Percentiles rank a stretch among this genome's conserved stretches.
Evolutionary conservation across 2,329 filamentous ascomycete genomes (phyloP).

Genomic region (Pseudogymnoascus sp.): DNA sequence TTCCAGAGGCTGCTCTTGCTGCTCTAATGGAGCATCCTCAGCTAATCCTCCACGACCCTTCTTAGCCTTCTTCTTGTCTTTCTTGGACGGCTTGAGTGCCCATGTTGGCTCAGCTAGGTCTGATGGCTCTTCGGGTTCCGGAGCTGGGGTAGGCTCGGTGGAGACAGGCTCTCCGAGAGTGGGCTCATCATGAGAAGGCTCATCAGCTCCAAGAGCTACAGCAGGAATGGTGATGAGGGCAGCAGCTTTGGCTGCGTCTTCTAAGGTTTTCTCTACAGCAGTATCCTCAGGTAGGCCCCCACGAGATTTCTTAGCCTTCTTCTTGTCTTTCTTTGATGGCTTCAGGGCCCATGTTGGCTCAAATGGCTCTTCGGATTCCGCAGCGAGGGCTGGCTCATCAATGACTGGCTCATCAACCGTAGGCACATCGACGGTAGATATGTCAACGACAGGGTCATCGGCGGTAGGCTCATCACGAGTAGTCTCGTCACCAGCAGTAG

Average conservation of each 20-base stretch:
- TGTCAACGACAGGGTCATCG: neutral
- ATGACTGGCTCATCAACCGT: neutral
- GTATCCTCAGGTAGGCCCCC: slow-evolving; percentile 11
- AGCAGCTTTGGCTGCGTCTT: neutral
- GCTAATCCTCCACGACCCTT: neutral
- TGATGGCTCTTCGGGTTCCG: slow-evolving; percentile 18
- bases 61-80: slow-evolving; percentile 10
- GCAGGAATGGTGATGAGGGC: neutral
- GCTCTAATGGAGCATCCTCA: neutral
- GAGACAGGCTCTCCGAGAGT: neutral
- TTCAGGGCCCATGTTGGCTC: slow-evolving; percentile 2
- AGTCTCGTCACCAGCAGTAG: neutral
- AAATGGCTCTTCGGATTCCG: neutral
- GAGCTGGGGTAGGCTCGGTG: neutral
- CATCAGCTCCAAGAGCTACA: neutral
- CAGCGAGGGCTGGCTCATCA: neutral
- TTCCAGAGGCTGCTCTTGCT: neutral
- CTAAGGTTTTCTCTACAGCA: slow-evolving; percentile 1
- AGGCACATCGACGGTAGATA: neutral
- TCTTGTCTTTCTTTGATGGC: slow-evolving; percentile 35
- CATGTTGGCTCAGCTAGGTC: slow-evolving; percentile 15
- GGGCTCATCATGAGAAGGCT: neutral
- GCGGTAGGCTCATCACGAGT: neutral
- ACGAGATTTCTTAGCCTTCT: slow-evolving; percentile 27
- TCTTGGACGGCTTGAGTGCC: slow-evolving; percentile 1